phyloP scores from a whole-genome alignment of 2,329 filamentous ascomycete genomes.

The Dactylellina leptospora region DNA sequence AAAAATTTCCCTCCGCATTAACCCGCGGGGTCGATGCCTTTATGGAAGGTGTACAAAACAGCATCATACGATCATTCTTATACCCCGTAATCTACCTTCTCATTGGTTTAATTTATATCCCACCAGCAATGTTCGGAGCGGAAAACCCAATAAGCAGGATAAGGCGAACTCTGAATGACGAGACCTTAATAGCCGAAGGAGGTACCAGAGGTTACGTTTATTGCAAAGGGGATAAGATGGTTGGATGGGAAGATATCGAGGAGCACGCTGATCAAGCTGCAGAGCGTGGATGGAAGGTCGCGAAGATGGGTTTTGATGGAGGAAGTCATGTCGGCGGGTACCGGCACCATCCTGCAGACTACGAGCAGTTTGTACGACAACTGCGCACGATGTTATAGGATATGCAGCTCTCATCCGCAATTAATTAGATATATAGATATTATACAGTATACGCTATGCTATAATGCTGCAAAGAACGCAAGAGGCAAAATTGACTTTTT shows the following conservation, averaged over 20 bases:
- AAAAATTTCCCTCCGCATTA: conserved; percentile 37
- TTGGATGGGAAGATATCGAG: conserved; percentile 37
- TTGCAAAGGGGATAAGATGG: conserved; percentile 40
- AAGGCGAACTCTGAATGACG: conserved; percentile 39
- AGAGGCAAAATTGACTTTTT: conserved; percentile 2
- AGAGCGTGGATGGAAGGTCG: conserved; percentile 43
- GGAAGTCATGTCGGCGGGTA: conserved; percentile 42
- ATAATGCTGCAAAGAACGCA: conserved; percentile 5
- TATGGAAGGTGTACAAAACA: conserved; percentile 23
- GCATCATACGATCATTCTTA: conserved; percentile 14
- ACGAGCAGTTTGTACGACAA: conserved; percentile 26
- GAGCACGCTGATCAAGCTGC: conserved; percentile 40
- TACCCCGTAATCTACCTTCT: conserved; percentile 26
- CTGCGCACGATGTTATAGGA: no score
- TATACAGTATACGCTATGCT: conserved; percentile 5
- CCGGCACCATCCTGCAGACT: conserved; percentile 38
- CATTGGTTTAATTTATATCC: conserved; percentile 6
- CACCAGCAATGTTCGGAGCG: conserved; percentile 22
- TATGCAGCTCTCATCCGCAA: background rate
- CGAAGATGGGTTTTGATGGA: conserved; percentile 18
- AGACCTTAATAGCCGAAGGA: conserved; percentile 38
- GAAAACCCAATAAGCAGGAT: conserved; percentile 38
- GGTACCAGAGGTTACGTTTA: conserved; percentile 33
- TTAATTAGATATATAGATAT: background rate
- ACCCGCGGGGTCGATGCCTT: conserved; percentile 39